phyloP scores from a whole-genome alignment of 768 basidiomycete species.

The Ephemerocybe angulata region DNA sequence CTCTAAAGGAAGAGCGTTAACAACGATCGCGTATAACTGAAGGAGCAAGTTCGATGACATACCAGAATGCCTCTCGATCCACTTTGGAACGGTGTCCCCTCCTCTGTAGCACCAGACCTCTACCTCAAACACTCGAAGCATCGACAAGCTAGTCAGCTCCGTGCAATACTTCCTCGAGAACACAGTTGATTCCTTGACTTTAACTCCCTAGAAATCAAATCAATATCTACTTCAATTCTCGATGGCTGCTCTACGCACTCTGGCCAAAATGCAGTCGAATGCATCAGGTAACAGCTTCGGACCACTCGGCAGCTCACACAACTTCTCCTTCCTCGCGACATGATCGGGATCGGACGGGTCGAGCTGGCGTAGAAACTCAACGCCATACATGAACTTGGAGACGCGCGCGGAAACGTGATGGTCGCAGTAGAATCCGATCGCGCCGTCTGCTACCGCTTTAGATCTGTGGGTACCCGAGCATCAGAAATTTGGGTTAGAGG shows the following conservation, averaged over 20 bases:
- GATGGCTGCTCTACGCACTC: slow-evolving; percentile 39
- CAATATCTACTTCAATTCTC: slow-evolving; percentile 3
- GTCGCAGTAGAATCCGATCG: slow-evolving; percentile 81
- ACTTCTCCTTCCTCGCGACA: slow-evolving; percentile 53
- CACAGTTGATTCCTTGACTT: slow-evolving; percentile 78
- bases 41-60: slow-evolving; percentile 22
- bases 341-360: slow-evolving; percentile 67
- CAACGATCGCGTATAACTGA: not conserved
- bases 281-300: slow-evolving; percentile 77
- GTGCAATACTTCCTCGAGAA: slow-evolving; percentile 82
- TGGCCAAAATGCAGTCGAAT: slow-evolving; percentile 74
- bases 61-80: slow-evolving; percentile 66
- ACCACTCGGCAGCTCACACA: slow-evolving; percentile 75
- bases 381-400: slow-evolving; percentile 80
- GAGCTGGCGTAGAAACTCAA: slow-evolving; percentile 70
- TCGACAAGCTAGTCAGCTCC: slow-evolving; percentile 70
- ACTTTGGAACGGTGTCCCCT: slow-evolving; percentile 65
- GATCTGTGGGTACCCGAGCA: slow-evolving; percentile 44
- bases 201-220: slow-evolving; percentile 45
- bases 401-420: slow-evolving; percentile 80
- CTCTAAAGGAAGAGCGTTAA: slow-evolving; percentile 33
- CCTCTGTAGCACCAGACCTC: slow-evolving; percentile 84
- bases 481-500: not conserved
- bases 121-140: slow-evolving; percentile 77
- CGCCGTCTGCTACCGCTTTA: slow-evolving; percentile 82